Evolutionary conservation across 1,284 basidiomycete species (phyloP).

Genomic region (Afroboletus lepidellus): DNA sequence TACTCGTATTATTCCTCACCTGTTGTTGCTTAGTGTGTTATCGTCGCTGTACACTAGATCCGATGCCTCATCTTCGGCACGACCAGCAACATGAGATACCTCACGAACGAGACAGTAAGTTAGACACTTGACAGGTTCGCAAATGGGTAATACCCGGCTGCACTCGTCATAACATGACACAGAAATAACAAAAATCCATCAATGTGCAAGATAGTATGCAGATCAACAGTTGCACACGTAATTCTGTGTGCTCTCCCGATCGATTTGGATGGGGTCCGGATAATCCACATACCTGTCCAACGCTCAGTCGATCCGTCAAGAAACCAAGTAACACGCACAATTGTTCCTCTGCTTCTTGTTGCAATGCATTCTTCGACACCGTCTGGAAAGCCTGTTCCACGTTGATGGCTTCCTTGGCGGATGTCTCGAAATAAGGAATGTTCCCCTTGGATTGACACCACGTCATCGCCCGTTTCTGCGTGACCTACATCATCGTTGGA

Average conservation of each 20-base stretch:
- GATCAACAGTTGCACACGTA: conserved; percentile 89
- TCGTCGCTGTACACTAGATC: conserved; percentile 12
- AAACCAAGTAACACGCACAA: conserved; percentile 55
- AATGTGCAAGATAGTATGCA: conserved; percentile 7
- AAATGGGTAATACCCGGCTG: conserved; percentile 33
- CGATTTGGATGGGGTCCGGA: conserved; percentile 97
- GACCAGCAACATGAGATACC: conserved; percentile 27
- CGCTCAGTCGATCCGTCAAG: conserved; percentile 14
- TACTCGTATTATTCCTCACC: conserved; percentile 23
- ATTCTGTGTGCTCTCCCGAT: conserved; percentile 88
- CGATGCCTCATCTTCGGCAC: conserved; percentile 9
- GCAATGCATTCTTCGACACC: conserved; percentile 96
- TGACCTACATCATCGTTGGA: conserved; percentile 58
- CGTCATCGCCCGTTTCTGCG: conserved; percentile 99
- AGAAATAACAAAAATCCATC: conserved; percentile 27
- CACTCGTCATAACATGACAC: conserved; percentile 26
- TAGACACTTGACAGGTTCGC: conserved; percentile 36
- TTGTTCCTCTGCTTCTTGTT: conserved; percentile 96
- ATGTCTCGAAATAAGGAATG: conserved; percentile 99
- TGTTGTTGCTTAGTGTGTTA: conserved; percentile 18
- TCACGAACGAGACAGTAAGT: conserved; percentile 26
- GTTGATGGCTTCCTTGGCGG: conserved; percentile 99
- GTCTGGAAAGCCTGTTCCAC: conserved; percentile 99
- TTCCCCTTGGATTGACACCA: conserved; percentile 99
- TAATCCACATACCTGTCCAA: conserved; percentile 89